Base-by-base conservation (phyloP, 106 monocot genomes). In the Phalaenopsis equestris region DNA sequence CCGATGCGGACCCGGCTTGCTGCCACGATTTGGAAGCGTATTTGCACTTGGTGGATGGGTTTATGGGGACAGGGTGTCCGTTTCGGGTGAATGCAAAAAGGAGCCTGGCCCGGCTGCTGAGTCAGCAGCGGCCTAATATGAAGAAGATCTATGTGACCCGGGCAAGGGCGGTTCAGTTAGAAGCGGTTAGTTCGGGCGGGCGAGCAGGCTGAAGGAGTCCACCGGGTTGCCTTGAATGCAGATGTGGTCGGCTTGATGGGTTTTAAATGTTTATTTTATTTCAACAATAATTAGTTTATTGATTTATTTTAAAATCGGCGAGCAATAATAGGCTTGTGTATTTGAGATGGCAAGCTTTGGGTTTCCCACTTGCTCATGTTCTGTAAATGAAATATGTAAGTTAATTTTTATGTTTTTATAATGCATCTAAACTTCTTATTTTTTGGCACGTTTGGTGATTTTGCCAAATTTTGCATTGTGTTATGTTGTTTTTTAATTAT, bases 21-120 rank as follows among this genome's bases (percentile, higher is more conserved):
- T 81, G 83, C 76, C 90, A 90, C 58, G 87, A 87, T 45, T 67
- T 90, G 52, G 90, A 87, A 75, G 84, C 85, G 21, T 87, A 90
- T 55, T 55, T 90, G 8, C 87, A 90, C 77, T 75, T 90, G 67
- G 85, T 90, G 16, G 87, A 90, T 74, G 87, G 90, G 38, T 90
- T 86, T 57, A 37, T 80, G 16, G 84, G 86, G 4, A 64, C 73
- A 19, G 17, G 67, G 0, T 84, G 86, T 23, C 84, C 84, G 5
- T 86, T 89, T 65, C 81, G 89, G 67, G 16, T 80, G 17, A 78
- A 86, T 56, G 91, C 91, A n/a, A 86, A 83, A 80, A 52, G 88
- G 76, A 86, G 84, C 76, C 77, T 90, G 7, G 86, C 73, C 9
- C 80, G 77, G 75, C 41, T 90, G 57, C 38, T 90, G 80, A 77